phyloP scores from a whole-genome alignment of 2,329 filamentous ascomycete species.

The Chaetomiaceae sp. region DNA sequence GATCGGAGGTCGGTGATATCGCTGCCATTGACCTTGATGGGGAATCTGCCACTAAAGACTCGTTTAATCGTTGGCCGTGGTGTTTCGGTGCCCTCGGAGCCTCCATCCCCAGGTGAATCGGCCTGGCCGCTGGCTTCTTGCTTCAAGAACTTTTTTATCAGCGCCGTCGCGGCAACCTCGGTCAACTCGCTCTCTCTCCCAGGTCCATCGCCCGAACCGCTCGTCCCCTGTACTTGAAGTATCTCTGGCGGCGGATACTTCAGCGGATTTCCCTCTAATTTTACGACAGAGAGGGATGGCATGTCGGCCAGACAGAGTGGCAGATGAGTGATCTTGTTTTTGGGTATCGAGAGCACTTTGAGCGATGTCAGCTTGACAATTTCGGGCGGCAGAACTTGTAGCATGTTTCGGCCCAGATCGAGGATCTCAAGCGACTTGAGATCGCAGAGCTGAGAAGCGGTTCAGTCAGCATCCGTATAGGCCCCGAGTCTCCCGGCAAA shows the following conservation, averaged over 20 bases:
- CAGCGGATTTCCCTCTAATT: conserved; percentile 84
- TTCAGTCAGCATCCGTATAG: conserved; percentile 13
- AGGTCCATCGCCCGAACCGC: conserved; percentile 51
- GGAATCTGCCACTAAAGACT: conserved; percentile 61
- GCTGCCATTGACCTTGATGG: conserved; percentile 67
- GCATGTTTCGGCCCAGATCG: conserved; percentile 84
- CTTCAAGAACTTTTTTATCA: conserved; percentile 59
- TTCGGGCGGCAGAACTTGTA: conserved; percentile 70
- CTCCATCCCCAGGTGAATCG: conserved; percentile 56
- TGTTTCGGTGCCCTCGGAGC: conserved; percentile 73
- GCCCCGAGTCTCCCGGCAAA: not conserved
- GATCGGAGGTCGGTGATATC: conserved; percentile 66
- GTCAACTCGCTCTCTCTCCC: conserved; percentile 61
- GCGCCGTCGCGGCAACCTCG: conserved; percentile 55
- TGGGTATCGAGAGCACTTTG: conserved; percentile 82
- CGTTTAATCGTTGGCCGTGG: conserved; percentile 62
- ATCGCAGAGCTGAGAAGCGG: conserved; percentile 67
- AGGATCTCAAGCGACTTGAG: conserved; percentile 85
- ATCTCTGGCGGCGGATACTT: conserved; percentile 71
- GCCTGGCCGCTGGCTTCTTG: conserved; percentile 45
- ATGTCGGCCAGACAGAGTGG: conserved; percentile 84
- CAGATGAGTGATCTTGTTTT: conserved; percentile 80
- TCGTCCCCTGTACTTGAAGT: conserved; percentile 54
- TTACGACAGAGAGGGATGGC: conserved; percentile 81
- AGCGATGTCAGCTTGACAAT: conserved; percentile 77